Conservation (phyloP, 2,329 filamentous ascomycete genomes). For the Neopestalotiopsis sp. region DNA sequence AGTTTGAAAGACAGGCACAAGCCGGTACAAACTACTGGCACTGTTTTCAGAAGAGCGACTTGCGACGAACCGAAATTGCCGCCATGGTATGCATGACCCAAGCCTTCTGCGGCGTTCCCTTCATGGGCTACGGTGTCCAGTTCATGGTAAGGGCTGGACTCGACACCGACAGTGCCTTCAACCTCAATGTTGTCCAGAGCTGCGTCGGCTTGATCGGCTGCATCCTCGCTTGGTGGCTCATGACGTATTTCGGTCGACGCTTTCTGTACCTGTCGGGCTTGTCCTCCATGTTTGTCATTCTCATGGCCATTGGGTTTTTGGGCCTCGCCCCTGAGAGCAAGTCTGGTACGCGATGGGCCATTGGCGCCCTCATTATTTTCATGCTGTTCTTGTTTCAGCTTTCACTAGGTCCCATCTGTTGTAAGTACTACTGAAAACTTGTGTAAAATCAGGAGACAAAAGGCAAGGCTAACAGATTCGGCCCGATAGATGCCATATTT, state of each 20-base stretch:
- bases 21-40: conserved; percentile 18
- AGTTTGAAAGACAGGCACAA: conserved; percentile 17
- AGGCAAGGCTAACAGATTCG: too few species aligned
- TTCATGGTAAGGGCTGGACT: conserved; percentile 16
- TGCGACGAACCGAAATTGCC: conserved; percentile 19
- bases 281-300: conserved; percentile 9
- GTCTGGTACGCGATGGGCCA: conserved; percentile 16
- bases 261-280: conserved; percentile 12
- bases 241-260: conserved; percentile 17
- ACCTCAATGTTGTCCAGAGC: conserved; percentile 17
- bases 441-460: too few species aligned
- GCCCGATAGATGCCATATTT: conserved; percentile 4
- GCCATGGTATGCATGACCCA: conserved; percentile 20
- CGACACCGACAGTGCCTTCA: neutral
- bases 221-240: conserved; percentile 16
- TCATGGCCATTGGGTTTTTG: conserved; percentile 16
- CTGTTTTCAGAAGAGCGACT: conserved; percentile 17
- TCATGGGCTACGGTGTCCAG: conserved; percentile 18
- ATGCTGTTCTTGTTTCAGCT: conserved; percentile 21
- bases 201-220: conserved; percentile 18
- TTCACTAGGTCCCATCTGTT: conserved; percentile 18
- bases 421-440: too few species aligned
- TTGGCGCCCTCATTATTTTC: conserved; percentile 19
- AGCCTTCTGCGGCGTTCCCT: conserved; percentile 18
- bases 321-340: conserved; percentile 16